Evolutionary conservation across 2,329 filamentous ascomycete species (phyloP), one percentile per base, ranked within the genome.

Genomic region (Pestalotiopsis sp.): DNA sequence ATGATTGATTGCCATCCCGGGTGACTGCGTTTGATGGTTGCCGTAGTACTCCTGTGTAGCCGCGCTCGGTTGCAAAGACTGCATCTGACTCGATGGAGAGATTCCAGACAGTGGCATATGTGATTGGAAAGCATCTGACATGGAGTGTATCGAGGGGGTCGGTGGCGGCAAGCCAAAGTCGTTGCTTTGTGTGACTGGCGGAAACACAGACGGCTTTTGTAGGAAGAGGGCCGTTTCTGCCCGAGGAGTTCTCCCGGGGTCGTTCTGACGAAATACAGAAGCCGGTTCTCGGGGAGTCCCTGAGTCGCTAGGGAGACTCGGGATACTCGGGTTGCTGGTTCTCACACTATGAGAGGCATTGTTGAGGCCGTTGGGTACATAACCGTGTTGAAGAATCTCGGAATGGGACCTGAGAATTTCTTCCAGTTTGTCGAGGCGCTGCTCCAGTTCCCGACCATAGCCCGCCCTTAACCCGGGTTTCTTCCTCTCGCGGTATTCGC

Each of bases 381-480:
- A 84, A 66, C 87, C 85, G 36, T 82, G 84, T 72, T 92, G 88
- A 2, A 93, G 82, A 62, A 93, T 89, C 71, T 90, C 89, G 62
- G 89, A 87, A 79, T 93, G 91, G 0, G 86, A 83, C 65, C 87
- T 85, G 62, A 93, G 81, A 59, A 92, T 87, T 68, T 90, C 87
- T 77, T 93, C 91, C 13, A 93, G 83, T 74, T 87, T 87, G 75
- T 93, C 91, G 55, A 93, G 85, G 49, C 92, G 87, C 74, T 92
- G 90, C 78, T 93, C 91, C 36, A 93, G 81, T 78, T 93, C 91
- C 67, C 91, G 87, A 17, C 91, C 91, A 77, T 93, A 93, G 17
- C 90, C 90, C 41, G 90, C 90, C 65, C 88, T 83, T 13, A 91
- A 79, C 0, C 90, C 90, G 9, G 90, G 90, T 74, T 91, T 91